Evolutionary conservation across 495 filamentous ascomycete genomes (phyloP), one percentile per base, ranked within the genome.

Genomic region (Aspergillus steynii): DNA sequence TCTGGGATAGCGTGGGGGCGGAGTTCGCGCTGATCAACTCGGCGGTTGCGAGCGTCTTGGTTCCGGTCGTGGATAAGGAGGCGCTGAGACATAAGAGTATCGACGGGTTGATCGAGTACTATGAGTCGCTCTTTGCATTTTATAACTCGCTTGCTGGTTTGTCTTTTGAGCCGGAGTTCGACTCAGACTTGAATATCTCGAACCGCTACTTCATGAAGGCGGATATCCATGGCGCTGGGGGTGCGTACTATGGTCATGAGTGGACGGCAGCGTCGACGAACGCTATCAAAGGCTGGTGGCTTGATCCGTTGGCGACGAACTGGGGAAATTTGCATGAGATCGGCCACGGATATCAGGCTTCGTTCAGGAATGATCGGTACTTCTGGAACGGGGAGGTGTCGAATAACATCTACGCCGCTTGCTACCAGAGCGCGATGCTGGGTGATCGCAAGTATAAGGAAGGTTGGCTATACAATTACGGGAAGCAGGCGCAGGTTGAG

Each of bases 141-240:
- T 49, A 27, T 26, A 57, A 57, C 47, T 31, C 55, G 2, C 4
- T 57, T 0, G 34, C 37, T 7, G 55, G 37, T 0, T 25, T 57
- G 0, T 57, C 55, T 1, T 49, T 57, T 49, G 42, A 57, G 47
- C 55, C 55, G n/a, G n/a, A 57, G 5, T 26, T 25, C 31, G 25
- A 34, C 4, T 57, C 55, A 5, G 55, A 57, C 15, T 15, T 48
- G 42, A 57, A 57, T 20, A 49, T 25, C 37, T 15, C n/a, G 10
- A 57, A 57, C 37, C 55, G 55, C 4, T 57, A 57, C 20, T 57
- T 57, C 25, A 47, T 57, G 42, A 57, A 57, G 20, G 55, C 55
- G 0, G 55, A 57, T 50, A 49, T 47, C 25, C 1, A 57, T 27
- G 55, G 55, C 0, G 26, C 42, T 7, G 55, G 55, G 10, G 55